Percentiles rank a stretch among this genome's conserved stretches.
Conservation (phyloP, 371 early-diverging fungal species). For the Basidiobolus meristosporus region DNA sequence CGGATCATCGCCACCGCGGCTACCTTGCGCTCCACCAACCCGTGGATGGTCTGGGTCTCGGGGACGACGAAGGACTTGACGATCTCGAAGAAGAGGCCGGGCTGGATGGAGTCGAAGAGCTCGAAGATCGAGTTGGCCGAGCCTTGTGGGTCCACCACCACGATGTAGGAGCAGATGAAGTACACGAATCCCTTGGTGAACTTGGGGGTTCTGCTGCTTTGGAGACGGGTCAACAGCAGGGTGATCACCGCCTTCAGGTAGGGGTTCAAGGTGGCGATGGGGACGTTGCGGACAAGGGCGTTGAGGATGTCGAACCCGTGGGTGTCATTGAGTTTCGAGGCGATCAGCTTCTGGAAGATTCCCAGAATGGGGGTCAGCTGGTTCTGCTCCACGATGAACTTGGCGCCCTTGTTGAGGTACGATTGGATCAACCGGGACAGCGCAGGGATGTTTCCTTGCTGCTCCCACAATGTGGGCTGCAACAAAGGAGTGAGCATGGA, state of each 20-base stretch:
- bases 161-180: conserved; percentile 49
- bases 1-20: conserved; percentile 44
- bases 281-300: conserved; percentile 43
- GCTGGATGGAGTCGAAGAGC: conserved; percentile 60
- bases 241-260: conserved; percentile 61
- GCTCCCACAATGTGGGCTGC: conserved; percentile 74
- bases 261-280: conserved; percentile 20
- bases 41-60: conserved; percentile 36
- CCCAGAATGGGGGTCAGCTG: conserved; percentile 76
- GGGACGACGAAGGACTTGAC: conserved; percentile 44
- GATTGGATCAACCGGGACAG: conserved; percentile 71
- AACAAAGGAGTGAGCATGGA: conserved; percentile 56
- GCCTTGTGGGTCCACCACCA: conserved; percentile 30
- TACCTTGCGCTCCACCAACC: conserved; percentile 48
- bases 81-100: conserved; percentile 51
- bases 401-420: conserved; percentile 53
- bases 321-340: conserved; percentile 65
- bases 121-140: conserved; percentile 43
- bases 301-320: conserved; percentile 66
- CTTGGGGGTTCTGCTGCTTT: conserved; percentile 46
- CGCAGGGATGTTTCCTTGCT: conserved; percentile 80
- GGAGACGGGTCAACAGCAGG: conserved; percentile 58
- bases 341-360: conserved; percentile 81
- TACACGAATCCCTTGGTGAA: conserved; percentile 61
- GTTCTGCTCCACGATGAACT: conserved; percentile 29